Evolutionary conservation across 2,329 filamentous ascomycete species (phyloP).

Genomic region (Cadophora malorum): DNA sequence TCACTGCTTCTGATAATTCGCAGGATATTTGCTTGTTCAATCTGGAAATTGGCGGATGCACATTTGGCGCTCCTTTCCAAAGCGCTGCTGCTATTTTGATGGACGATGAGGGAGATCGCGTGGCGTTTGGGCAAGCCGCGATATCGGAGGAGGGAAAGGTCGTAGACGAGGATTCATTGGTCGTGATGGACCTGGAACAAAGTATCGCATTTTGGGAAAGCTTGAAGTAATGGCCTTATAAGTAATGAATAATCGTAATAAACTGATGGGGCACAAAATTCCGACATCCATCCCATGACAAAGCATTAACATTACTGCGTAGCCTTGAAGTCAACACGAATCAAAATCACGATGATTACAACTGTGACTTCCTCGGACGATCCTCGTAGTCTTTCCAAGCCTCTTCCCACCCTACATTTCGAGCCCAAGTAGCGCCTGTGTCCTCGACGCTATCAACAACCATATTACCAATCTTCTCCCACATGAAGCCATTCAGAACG

Average conservation of each 20-base stretch:
- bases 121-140: slow-evolving; percentile 47
- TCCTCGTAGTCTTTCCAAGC: slow-evolving; percentile 55
- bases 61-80: slow-evolving; percentile 45
- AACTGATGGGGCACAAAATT: background rate
- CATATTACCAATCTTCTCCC: slow-evolving; percentile 66
- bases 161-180: slow-evolving; percentile 17
- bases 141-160: slow-evolving; percentile 39
- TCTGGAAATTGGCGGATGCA: slow-evolving; percentile 42
- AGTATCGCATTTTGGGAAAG: slow-evolving; percentile 2
- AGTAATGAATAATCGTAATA: background rate
- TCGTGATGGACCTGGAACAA: slow-evolving; percentile 23
- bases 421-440: slow-evolving; percentile 62
- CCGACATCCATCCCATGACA: background rate
- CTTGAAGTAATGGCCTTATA: background rate
- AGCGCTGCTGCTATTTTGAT: slow-evolving; percentile 45
- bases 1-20: slow-evolving; percentile 25
- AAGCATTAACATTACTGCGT: background rate
- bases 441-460: slow-evolving; percentile 66
- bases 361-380: slow-evolving; percentile 30
- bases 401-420: slow-evolving; percentile 66
- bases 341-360: slow-evolving; percentile 24
- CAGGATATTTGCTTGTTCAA: slow-evolving; percentile 42
- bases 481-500: slow-evolving; percentile 61
- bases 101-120: slow-evolving; percentile 43
- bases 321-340: no score